Conservation (phyloP, 225 moss, liverwort and hornwort genomes). For the Climacium dendroides region DNA sequence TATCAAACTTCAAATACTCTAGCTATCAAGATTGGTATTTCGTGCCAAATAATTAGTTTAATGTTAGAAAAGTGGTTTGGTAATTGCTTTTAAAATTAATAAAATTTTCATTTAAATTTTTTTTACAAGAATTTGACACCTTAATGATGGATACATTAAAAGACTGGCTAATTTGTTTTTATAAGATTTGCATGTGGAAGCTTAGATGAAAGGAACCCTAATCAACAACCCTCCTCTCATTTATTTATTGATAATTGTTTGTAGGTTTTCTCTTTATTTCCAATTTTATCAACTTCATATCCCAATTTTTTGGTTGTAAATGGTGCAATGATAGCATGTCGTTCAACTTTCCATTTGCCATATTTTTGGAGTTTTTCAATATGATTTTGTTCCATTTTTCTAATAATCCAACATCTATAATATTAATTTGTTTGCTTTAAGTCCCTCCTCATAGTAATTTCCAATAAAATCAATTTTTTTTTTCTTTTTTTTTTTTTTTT, state of each 20-base stretch:
- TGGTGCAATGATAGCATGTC: no score
- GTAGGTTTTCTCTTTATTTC: not conserved
- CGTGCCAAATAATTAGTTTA: not conserved
- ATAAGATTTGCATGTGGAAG: not conserved
- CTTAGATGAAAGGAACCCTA: not conserved
- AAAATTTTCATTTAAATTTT: no score
- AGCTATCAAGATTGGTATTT: accelerated
- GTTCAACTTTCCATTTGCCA: no score
- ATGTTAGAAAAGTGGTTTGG: not conserved
- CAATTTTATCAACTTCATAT: not conserved
- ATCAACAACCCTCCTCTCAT: not conserved
- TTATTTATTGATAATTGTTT: not conserved
- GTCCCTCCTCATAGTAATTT: accelerated
- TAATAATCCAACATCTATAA: not conserved
- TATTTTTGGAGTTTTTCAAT: not conserved
- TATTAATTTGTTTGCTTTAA: not conserved
- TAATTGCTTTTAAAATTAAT: not conserved
- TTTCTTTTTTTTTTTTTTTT: not conserved
- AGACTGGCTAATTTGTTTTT: accelerated
- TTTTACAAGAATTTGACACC: not conserved
- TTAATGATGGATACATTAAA: not conserved
- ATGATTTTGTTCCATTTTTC: not conserved
- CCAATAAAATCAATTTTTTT: no score
- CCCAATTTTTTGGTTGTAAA: no score
- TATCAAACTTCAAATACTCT: not conserved